Percentiles rank a stretch among this genome's conserved stretches.
Evolutionary conservation across 371 early-diverging fungal species (phyloP).

Genomic region (Apophysomyces elegans): DNA sequence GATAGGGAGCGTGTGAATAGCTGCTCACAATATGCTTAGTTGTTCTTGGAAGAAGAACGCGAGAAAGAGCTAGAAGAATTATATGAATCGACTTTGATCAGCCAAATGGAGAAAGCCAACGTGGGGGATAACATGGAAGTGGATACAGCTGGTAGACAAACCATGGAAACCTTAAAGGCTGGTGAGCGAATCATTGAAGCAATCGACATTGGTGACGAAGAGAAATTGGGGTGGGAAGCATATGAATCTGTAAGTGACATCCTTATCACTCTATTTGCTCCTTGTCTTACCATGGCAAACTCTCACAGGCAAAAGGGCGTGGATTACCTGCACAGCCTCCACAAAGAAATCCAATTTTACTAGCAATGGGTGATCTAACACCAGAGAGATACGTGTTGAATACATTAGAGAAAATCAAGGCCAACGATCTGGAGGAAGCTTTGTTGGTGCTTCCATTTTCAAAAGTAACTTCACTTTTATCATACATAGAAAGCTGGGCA

Average conservation of each 20-base stretch:
- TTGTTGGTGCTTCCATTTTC: constrained; percentile 85
- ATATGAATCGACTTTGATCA: constrained; percentile 79
- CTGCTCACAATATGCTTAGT: constrained; percentile 21
- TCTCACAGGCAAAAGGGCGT: constrained; percentile 47
- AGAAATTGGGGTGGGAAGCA: constrained; percentile 69
- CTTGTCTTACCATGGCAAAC: neutral
- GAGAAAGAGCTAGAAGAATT: constrained; percentile 91
- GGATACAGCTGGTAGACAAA: constrained; percentile 82
- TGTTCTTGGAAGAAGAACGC: constrained; percentile 95
- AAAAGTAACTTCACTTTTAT: constrained; percentile 76
- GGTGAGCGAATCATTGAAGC: constrained; percentile 93
- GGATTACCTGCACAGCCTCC: constrained; percentile 62
- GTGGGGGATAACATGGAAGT: constrained; percentile 65
- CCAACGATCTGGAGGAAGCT: constrained; percentile 88
- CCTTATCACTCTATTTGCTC: neutral
- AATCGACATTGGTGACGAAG: constrained; percentile 84
- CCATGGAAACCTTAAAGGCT: constrained; percentile 89
- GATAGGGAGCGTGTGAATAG: neutral
- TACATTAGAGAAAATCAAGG: constrained; percentile 74
- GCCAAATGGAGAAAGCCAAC: constrained; percentile 64
- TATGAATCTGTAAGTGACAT: constrained; percentile 52
- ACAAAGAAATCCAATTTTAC: constrained; percentile 68
- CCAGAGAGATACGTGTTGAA: constrained; percentile 85
- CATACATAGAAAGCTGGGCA: constrained; percentile 79
- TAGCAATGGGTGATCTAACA: constrained; percentile 70